Evolutionary conservation across 768 basidiomycete species (phyloP).

Genomic region (Lactarius evosmus): DNA sequence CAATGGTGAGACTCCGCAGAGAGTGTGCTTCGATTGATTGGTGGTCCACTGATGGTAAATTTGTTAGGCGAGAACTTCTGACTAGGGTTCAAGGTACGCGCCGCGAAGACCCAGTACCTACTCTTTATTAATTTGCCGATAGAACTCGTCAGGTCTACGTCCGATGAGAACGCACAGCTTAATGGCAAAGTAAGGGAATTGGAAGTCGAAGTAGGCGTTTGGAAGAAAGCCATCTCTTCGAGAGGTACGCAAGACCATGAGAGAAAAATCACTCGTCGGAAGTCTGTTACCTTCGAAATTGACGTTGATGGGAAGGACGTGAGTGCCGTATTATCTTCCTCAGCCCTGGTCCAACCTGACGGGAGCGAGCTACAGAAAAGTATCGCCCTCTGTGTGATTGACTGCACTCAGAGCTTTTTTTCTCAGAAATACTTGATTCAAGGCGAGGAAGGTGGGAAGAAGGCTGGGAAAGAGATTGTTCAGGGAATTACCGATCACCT

Average conservation of each 20-base stretch:
- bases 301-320: neutral
- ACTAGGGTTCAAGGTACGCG: slow-evolving; percentile 19
- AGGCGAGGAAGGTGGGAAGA: slow-evolving; percentile 19
- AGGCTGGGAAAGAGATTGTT: slow-evolving; percentile 22
- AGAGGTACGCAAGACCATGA: slow-evolving; percentile 2
- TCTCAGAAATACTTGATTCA: slow-evolving; percentile 9
- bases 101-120: neutral
- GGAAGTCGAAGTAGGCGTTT: slow-evolving; percentile 24
- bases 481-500: slow-evolving; percentile 10
- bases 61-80: slow-evolving; percentile 23
- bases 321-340: neutral
- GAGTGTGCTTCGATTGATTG: neutral
- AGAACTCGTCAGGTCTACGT: slow-evolving; percentile 20
- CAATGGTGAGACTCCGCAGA: slow-evolving; percentile 20
- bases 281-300: neutral
- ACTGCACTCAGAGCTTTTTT: slow-evolving; percentile 23
- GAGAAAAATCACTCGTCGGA: neutral
- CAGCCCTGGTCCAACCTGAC: neutral
- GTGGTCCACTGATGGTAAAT: neutral
- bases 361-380: neutral
- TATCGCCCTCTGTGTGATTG: slow-evolving; percentile 23
- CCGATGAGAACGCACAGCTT: slow-evolving; percentile 23
- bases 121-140: slow-evolving; percentile 9
- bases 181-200: slow-evolving; percentile 20
- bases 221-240: slow-evolving; percentile 24